Evolutionary conservation across 441 rosid genomes (phyloP), one percentile per base, ranked within the genome.

Genomic region (Gossypium schwendimanii): DNA sequence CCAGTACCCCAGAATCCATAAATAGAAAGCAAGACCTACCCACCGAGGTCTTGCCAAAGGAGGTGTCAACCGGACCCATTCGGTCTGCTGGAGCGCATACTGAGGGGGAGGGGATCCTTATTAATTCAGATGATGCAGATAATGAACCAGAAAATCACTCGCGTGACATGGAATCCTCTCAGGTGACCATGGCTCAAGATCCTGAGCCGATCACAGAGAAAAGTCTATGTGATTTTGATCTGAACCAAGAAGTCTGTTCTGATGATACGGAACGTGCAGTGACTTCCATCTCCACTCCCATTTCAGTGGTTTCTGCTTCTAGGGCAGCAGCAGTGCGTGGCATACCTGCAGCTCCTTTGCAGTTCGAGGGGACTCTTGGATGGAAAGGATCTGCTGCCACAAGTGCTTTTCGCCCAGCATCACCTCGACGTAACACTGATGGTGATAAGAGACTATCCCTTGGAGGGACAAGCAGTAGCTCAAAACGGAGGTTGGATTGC

Each of bases 351-450:
- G 86, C 88, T 20, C 94, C 89, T 21, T 75, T 86, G 77, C 97
- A 89, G 69, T 85, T 89, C 66, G 92, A 84, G 73, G 93, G 97
- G 67, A 64, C 84, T 66, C 88, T 87, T 76, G 93, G 93, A 15
- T 87, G 89, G 91, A 91, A 89, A 84, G 94, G 92, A 44, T 85
- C 89, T 63, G 91, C 89, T 73, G 88, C 89, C 73, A 85, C 90
- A 55, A 89, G 96, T 81, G 93, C 89, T 60, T 90, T 90, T 85
- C 92, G 84, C 72, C 83, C 91, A 36, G 90, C 90, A 63, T 87
- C 90, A 1, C 88, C 91, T 53, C 91, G 87, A 52, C 84, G 85
- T 77, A 73, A 63, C 72, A 79, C 87, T 76, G 88, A 81, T 68
- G 72, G 76, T 67, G 83, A 80, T 23, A 86, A 69, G 74, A 72